Conservation (phyloP, 352 stramenopile species). For the Pythium folliculosum region DNA sequence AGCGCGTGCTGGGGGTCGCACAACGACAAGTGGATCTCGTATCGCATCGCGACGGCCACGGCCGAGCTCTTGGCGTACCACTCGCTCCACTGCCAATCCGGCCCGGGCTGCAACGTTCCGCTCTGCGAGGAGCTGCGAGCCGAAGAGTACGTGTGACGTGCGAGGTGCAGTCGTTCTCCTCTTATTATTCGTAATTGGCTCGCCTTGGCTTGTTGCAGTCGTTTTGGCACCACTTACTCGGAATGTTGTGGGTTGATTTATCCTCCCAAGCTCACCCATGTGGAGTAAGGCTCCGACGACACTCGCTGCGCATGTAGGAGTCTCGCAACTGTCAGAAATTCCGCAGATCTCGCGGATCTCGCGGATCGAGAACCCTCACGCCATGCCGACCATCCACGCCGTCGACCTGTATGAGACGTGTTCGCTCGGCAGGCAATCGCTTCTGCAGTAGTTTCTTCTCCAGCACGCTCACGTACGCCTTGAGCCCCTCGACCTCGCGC, state of each 20-base stretch:
- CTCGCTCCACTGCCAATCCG: constrained; percentile 40
- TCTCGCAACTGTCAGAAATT: no score
- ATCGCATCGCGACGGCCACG: constrained; percentile 43
- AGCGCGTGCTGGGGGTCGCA: constrained; percentile 69
- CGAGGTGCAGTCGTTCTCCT: neutral
- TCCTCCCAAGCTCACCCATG: no score
- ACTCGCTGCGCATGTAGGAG: no score
- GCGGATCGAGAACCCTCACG: neutral
- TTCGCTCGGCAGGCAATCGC: neutral
- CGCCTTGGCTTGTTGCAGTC: no score
- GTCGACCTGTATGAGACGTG: neutral
- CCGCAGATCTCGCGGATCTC: no score
- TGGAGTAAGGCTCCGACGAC: no score
- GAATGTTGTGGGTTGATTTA: no score
- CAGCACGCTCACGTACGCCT: constrained; percentile 22
- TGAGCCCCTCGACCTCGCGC: neutral
- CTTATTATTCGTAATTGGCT: neutral
- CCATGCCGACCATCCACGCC: neutral
- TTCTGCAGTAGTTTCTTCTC: constrained; percentile 19
- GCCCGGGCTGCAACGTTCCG: constrained; percentile 25
- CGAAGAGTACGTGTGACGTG: constrained; percentile 30
- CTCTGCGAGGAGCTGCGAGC: constrained; percentile 29
- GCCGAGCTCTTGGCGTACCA: constrained; percentile 62
- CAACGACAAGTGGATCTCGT: constrained; percentile 52
- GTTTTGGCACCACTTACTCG: no score